These are phyloP conservation scores for Gynochthodes officinalis DNA, from an alignment of 257 asterid genomes.

Conservation along the genomic window DNA sequence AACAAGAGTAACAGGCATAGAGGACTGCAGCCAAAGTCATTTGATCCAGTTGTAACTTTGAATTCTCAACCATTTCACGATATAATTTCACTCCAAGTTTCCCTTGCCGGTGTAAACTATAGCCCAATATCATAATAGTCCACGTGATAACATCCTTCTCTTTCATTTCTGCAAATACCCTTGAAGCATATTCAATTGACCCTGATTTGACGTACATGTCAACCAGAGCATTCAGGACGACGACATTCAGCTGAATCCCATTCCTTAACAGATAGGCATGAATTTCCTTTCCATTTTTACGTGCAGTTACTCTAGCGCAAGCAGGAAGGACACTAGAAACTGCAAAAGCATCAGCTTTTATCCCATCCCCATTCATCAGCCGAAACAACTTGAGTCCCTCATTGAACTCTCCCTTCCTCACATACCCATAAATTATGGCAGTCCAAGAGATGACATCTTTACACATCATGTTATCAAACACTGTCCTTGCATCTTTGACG, in stretches of 20 bases:
- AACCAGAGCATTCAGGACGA: slow-evolving; percentile 28
- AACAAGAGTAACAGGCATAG: slow-evolving; percentile 27
- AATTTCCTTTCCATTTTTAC: slow-evolving; percentile 32
- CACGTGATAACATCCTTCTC: slow-evolving; percentile 26
- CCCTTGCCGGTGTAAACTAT: slow-evolving; percentile 32
- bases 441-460: slow-evolving; percentile 38
- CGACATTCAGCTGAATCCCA: slow-evolving; percentile 16
- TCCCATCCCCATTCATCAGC: slow-evolving; percentile 22
- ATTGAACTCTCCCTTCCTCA: slow-evolving; percentile 29
- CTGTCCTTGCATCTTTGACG: slow-evolving; percentile 25
- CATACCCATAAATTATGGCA: slow-evolving; percentile 27
- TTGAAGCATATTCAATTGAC: slow-evolving; percentile 27
- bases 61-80: slow-evolving; percentile 7
- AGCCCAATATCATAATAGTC: slow-evolving; percentile 31
- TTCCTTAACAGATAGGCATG: slow-evolving; percentile 28
- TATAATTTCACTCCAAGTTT: slow-evolving; percentile 23
- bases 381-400: slow-evolving; percentile 34
- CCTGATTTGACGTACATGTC: slow-evolving; percentile 37
- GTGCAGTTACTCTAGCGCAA: slow-evolving; percentile 32
- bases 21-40: slow-evolving; percentile 23
- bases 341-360: slow-evolving; percentile 29
- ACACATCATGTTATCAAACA: slow-evolving; percentile 23
- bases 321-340: slow-evolving; percentile 29
- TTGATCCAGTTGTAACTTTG: slow-evolving; percentile 17
- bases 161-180: slow-evolving; percentile 21